Percentiles rank a stretch among this genome's conserved stretches.
Evolutionary conservation across 2,329 filamentous ascomycete species (phyloP).

Genomic region (Apiospora hydei): DNA sequence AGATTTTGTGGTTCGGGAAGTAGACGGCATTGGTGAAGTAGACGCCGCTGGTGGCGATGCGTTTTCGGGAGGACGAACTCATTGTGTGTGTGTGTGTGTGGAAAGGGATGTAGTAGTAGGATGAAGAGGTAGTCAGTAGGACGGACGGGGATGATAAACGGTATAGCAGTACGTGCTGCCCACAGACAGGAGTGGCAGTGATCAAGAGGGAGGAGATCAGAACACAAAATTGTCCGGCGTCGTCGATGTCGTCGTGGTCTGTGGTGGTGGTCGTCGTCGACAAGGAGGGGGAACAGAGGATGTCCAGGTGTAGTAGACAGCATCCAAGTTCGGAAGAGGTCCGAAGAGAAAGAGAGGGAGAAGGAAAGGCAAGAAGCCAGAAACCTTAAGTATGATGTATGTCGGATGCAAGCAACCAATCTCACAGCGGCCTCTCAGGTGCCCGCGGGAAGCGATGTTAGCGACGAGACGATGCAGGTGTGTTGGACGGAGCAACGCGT

Average conservation of each 20-base stretch:
- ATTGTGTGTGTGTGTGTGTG: conserved; percentile 33
- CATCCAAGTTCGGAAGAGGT: background rate
- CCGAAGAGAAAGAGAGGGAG: no score
- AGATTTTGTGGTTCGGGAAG: conserved; percentile 82
- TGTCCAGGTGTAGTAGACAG: background rate
- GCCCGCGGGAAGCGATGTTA: background rate
- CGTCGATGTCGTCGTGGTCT: background rate
- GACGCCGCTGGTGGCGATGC: conserved; percentile 55
- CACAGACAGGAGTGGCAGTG: background rate
- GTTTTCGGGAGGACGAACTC: conserved; percentile 53
- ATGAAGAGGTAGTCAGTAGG: background rate
- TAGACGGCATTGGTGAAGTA: conserved; percentile 80
- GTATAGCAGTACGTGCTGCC: background rate
- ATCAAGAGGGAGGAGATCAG: background rate
- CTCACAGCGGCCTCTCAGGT: background rate
- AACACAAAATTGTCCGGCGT: background rate
- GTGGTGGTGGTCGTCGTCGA: background rate
- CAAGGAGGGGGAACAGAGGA: conserved; percentile 6
- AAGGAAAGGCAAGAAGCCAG: background rate
- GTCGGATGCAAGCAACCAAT: background rate
- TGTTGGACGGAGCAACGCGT: background rate
- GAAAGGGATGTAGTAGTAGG: conserved; percentile 13
- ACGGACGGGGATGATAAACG: background rate
- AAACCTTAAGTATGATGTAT: conserved; percentile 7
- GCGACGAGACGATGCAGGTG: background rate